These are phyloP conservation scores for Pythium aquatile DNA, from an alignment of 352 stramenopile species.

Conservation along the genomic window DNA sequence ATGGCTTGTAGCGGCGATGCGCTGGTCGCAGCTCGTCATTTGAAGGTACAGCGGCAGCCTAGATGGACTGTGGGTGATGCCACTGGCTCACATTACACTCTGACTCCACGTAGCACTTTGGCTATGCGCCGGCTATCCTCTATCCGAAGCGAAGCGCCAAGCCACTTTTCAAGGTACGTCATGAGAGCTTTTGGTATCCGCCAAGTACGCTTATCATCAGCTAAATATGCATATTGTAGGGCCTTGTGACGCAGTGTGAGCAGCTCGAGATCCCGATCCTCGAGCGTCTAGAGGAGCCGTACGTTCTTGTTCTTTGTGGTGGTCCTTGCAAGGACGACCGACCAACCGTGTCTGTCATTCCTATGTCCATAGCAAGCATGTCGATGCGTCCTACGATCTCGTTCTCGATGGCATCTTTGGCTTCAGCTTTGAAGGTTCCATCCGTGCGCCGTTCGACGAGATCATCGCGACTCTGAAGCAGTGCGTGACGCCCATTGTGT, in stretches of 20 bases:
- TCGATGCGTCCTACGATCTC: constrained; percentile 81
- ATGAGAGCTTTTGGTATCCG: not conserved
- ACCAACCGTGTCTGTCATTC: not conserved
- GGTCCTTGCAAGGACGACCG: not conserved
- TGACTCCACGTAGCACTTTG: constrained; percentile 86
- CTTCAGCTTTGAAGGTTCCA: constrained; percentile 93
- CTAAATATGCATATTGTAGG: constrained; percentile 28
- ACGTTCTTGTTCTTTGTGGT: constrained; percentile 9
- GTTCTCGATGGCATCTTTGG: constrained; percentile 99
- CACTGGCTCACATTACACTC: not conserved
- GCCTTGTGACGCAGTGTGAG: constrained; percentile 73
- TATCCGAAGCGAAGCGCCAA: constrained; percentile 93
- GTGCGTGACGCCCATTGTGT: constrained; percentile 86
- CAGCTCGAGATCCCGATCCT: constrained; percentile 82
- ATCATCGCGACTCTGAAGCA: constrained; percentile 78
- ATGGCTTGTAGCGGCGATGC: constrained; percentile 88
- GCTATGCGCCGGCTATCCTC: constrained; percentile 91
- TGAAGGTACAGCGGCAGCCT: constrained; percentile 59
- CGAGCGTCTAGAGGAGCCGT: constrained; percentile 45
- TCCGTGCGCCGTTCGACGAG: constrained; percentile 89
- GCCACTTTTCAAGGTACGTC: constrained; percentile 70
- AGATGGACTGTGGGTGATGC: not conserved
- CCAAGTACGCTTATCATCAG: not conserved
- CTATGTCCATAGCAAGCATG: constrained; percentile 28
- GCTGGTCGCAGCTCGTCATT: constrained; percentile 96